Percentiles rank a stretch among this genome's conserved stretches.
phyloP scores from a whole-genome alignment of 305 asterid genomes.

The Euphrasia arctica region DNA sequence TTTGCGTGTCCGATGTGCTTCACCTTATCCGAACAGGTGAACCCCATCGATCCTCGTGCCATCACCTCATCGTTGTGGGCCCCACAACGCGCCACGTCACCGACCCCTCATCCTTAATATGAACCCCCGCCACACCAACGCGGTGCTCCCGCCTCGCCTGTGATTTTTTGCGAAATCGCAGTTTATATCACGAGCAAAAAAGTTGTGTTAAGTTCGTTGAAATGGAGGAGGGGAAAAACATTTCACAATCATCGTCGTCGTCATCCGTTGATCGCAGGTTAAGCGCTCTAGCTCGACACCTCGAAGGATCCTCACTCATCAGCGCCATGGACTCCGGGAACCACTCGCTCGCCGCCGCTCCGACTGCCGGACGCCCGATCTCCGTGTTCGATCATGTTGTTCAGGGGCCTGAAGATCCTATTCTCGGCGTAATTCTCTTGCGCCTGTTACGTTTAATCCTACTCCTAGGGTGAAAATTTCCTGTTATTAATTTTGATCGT shows the following conservation, averaged over 20 bases:
- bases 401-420: conserved; percentile 75
- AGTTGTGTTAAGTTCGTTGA: conserved; percentile 30
- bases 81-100: conserved; percentile 26
- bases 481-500: too few relatives aligned
- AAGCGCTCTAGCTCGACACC: conserved; percentile 49
- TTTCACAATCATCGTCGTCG: conserved; percentile 38
- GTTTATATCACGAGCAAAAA: not conserved
- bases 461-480: too few relatives aligned
- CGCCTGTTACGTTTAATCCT: too few relatives aligned
- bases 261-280: conserved; percentile 55
- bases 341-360: conserved; percentile 40
- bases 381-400: conserved; percentile 62
- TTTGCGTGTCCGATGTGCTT: too few relatives aligned
- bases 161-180: not conserved
- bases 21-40: not conserved
- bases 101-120: conserved; percentile 7
- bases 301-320: conserved; percentile 36
- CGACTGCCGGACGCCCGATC: conserved; percentile 40
- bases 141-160: not conserved
- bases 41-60: conserved; percentile 29
- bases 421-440: conserved; percentile 56
- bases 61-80: not conserved
- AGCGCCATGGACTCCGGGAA: conserved; percentile 19
- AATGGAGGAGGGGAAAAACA: conserved; percentile 36
- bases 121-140: conserved; percentile 27